Conservation (phyloP, 1,139 yeast genomes). For the Yamadazyma sp. region DNA sequence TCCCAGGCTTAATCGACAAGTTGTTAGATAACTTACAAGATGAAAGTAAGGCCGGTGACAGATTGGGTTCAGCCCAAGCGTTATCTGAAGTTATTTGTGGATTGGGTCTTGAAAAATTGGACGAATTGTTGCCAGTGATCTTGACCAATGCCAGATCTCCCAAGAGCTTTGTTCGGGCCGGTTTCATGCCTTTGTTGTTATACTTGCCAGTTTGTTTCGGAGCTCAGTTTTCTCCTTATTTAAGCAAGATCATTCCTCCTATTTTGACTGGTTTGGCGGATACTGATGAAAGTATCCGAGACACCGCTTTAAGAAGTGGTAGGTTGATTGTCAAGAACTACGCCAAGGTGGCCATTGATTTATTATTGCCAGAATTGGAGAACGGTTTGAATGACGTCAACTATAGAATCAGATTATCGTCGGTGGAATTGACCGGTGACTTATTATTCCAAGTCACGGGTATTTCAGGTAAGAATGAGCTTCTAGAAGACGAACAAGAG, state of each 20-base stretch:
- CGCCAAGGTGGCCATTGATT: slow-evolving; percentile 90
- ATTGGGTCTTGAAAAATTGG: slow-evolving; percentile 81
- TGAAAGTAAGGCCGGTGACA: slow-evolving; percentile 82
- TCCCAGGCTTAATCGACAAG: slow-evolving; percentile 89
- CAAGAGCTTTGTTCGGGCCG: slow-evolving; percentile 78
- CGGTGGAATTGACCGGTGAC: slow-evolving; percentile 97
- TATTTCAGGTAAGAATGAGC: slow-evolving; percentile 67
- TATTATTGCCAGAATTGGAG: slow-evolving; percentile 91
- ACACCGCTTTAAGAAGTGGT: slow-evolving; percentile 90
- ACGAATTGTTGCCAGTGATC: slow-evolving; percentile 81
- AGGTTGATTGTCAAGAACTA: slow-evolving; percentile 87
- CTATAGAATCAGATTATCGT: slow-evolving; percentile 87
- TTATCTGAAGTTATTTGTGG: slow-evolving; percentile 92
- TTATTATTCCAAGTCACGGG: slow-evolving; percentile 93
- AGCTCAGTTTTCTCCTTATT: slow-evolving; percentile 84
- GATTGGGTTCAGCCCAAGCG: slow-evolving; percentile 97
- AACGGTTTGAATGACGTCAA: slow-evolving; percentile 80
- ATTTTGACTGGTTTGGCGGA: slow-evolving; percentile 91
- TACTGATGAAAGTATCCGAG: slow-evolving; percentile 80
- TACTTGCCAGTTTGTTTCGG: slow-evolving; percentile 96
- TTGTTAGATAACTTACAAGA: slow-evolving; percentile 76
- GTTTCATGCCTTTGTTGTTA: slow-evolving; percentile 85
- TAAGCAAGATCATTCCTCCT: slow-evolving; percentile 83
- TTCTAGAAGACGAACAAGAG: slow-evolving; percentile 55
- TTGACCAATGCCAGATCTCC: slow-evolving; percentile 69